Base-by-base conservation (phyloP, 2,329 filamentous ascomycete species). In the Septoria petroselini region DNA sequence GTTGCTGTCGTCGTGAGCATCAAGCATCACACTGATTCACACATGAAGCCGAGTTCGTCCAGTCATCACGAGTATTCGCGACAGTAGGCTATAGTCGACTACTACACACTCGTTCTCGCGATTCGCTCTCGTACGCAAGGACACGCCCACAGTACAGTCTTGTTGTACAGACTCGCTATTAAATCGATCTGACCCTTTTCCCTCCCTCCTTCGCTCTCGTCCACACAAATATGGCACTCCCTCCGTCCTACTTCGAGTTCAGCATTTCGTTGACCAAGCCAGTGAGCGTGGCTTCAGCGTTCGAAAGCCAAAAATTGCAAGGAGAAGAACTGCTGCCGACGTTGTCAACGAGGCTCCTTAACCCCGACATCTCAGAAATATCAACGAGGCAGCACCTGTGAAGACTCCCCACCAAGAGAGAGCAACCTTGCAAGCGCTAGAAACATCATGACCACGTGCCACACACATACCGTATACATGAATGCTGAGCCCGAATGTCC, bases 351-450 rank as follows among this genome's bases (percentile, higher is more conserved):
- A n/a, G n/a, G n/a, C n/a, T n/a, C n/a, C n/a, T n/a, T n/a, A n/a
- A n/a, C n/a, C n/a, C n/a, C n/a, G n/a, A n/a, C n/a, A n/a, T n/a
- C n/a, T n/a, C n/a, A n/a, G n/a, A n/a, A n/a, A n/a, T n/a, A n/a
- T 54, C 42, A 11, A 54, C 34, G n/a, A n/a, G 19, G 52, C 52
- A 18, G 30, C 52, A 38, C 48, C 52, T 4, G 52, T 52, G 35
- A 48, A 54, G 6, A 54, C 48, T 7, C 52, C 52, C 52, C 38
- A 48, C n/a, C n/a, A 5, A 48, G 52, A 31, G 52, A 54, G 9
- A 54, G n/a, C n/a, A n/a, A 44, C 18, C 30, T 38, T n/a, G 44
- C 33, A 21, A 54, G 18, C 25, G 29, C 42, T 33, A 4, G 6
- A n/a, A n/a, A n/a, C n/a, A n/a, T n/a, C n/a, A n/a, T n/a, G n/a